Conservation (phyloP, 2,329 filamentous ascomycete species). For the Pseudogymnoascus sp. region DNA sequence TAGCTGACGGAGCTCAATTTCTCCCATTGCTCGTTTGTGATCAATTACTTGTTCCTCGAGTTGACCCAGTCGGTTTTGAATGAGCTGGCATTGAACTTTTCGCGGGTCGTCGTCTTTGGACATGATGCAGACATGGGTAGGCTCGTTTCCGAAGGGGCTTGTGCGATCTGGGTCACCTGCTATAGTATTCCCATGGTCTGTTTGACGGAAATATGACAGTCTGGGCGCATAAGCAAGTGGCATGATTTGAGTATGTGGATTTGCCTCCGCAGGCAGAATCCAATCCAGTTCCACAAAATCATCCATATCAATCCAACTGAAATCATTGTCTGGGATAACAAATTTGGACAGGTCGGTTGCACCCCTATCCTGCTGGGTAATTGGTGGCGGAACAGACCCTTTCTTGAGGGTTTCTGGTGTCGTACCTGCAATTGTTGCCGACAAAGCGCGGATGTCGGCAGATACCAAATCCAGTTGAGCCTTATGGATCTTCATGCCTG, state of each 20-base stretch:
- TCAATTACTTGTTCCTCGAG: constrained; percentile 69
- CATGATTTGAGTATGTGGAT: constrained; percentile 88
- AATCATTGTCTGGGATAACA: constrained; percentile 89
- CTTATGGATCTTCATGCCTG: constrained; percentile 90
- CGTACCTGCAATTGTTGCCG: constrained; percentile 78
- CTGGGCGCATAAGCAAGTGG: constrained; percentile 89
- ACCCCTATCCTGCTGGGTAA: constrained; percentile 46
- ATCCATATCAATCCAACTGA: constrained; percentile 98
- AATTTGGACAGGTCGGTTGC: constrained; percentile 76
- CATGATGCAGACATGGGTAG: constrained; percentile 94
- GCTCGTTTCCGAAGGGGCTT: constrained; percentile 87
- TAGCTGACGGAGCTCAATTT: constrained; percentile 63
- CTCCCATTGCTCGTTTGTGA: constrained; percentile 64
- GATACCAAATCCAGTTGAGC: constrained; percentile 87
- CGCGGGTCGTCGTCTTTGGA: constrained; percentile 82
- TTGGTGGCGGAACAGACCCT: constrained; percentile 41
- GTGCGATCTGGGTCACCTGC: constrained; percentile 73
- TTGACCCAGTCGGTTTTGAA: constrained; percentile 70
- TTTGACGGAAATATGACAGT: constrained; percentile 95
- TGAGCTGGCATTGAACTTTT: constrained; percentile 77
- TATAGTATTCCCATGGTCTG: constrained; percentile 76
- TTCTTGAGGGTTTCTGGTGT: constrained; percentile 67
- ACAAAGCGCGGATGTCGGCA: constrained; percentile 87
- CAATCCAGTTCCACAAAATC: constrained; percentile 98
- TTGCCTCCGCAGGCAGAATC: constrained; percentile 83